phyloP scores from a whole-genome alignment of 495 filamentous ascomycete species.

The Glutinoglossum americanum region DNA sequence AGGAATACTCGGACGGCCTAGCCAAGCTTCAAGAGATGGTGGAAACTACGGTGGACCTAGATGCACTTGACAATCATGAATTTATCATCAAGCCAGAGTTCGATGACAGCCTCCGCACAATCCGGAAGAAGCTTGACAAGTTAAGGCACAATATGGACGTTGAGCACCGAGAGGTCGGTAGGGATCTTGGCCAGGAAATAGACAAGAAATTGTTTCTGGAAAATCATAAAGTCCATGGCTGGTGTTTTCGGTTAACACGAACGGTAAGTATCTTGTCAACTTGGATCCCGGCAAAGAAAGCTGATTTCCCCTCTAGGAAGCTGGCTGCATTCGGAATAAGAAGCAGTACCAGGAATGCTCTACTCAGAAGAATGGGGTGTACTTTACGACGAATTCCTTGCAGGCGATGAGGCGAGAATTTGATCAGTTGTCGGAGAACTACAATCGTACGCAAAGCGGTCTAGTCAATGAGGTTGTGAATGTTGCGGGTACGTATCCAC shows the following conservation, averaged over 20 bases:
- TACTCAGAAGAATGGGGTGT: slow-evolving; percentile 97
- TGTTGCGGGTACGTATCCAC: slow-evolving; percentile 31
- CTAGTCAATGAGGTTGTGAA: slow-evolving; percentile 82
- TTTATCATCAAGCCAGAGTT: slow-evolving; percentile 99
- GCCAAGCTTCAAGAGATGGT: slow-evolving; percentile 92
- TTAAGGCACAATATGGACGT: slow-evolving; percentile 60
- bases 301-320: slow-evolving; percentile 30
- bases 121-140: slow-evolving; percentile 78
- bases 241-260: slow-evolving; percentile 87
- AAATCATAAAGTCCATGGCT: slow-evolving; percentile 85
- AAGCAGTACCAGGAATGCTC: slow-evolving; percentile 82
- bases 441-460: slow-evolving; percentile 84
- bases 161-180: slow-evolving; percentile 56
- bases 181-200: slow-evolving; percentile 75
- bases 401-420: slow-evolving; percentile 71
- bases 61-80: slow-evolving; percentile 89
- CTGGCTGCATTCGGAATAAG: slow-evolving; percentile 81
- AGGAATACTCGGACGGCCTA: slow-evolving; percentile 53
- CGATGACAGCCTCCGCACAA: slow-evolving; percentile 68
- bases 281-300: not conserved
- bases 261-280: slow-evolving; percentile 16
- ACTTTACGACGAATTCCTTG: slow-evolving; percentile 81
- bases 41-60: slow-evolving; percentile 91
- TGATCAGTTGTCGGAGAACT: slow-evolving; percentile 85
- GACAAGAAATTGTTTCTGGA: slow-evolving; percentile 98